Conservation (phyloP, 176 grass and related monocot genomes). For the Ampelocalamus luodianensis region DNA sequence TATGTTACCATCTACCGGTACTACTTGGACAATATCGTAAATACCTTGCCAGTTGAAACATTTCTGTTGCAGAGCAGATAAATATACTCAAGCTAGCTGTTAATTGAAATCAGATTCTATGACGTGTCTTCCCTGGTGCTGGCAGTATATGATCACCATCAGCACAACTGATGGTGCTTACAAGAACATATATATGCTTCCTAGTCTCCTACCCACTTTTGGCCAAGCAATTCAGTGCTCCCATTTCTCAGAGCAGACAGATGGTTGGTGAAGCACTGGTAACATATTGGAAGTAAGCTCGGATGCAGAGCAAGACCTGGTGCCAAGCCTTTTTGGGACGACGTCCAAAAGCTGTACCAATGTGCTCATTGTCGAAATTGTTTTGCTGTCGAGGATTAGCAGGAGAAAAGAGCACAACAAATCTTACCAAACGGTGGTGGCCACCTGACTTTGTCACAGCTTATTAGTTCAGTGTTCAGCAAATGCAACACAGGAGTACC, state of each 20-base stretch:
- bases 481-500: too few relatives aligned
- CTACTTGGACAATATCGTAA: neutral
- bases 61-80: neutral
- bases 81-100: neutral
- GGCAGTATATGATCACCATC: neutral
- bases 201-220: too few relatives aligned
- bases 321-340: neutral
- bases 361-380: neutral
- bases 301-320: neutral
- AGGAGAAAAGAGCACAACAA: too few relatives aligned
- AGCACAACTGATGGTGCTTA: neutral
- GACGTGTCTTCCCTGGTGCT: neutral
- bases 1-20: neutral
- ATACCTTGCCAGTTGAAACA: neutral
- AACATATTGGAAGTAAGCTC: neutral
- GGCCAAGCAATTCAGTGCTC: neutral
- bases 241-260: neutral
- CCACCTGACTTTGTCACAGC: too few relatives aligned
- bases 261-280: neutral
- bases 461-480: too few relatives aligned
- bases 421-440: too few relatives aligned
- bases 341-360: too few relatives aligned
- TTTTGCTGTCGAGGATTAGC: too few relatives aligned
- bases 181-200: neutral
- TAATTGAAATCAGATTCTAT: neutral